A percentile compares a stretch with the other conserved stretches of the same genome.
phyloP scores from a whole-genome alignment of 140 eudicot genomes.

The Stevia rebaudiana region DNA sequence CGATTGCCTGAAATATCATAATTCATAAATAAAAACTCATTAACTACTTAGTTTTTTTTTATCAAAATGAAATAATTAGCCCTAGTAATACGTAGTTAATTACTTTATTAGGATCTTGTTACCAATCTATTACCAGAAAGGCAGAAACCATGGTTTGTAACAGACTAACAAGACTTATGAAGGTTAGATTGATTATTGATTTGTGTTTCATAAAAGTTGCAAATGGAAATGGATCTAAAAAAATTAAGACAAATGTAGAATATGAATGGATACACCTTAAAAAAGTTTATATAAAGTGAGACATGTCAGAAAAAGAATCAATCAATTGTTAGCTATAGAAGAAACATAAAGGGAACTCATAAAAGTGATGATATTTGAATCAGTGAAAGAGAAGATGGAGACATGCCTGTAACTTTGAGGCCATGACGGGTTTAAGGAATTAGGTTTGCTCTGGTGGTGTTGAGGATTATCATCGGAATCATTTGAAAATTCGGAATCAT shows the following conservation, averaged over 20 bases:
- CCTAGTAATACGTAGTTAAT: background rate
- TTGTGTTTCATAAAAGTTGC: background rate
- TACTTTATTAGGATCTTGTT: background rate
- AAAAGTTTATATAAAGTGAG: background rate
- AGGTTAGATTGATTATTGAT: background rate
- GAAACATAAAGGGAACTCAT: background rate
- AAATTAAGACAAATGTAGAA: background rate
- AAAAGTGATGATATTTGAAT: conserved; percentile 6
- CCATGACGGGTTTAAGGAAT: conserved; percentile 68
- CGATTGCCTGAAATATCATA: conserved; percentile 69
- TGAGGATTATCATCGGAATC: conserved; percentile 43
- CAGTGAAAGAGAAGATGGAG: background rate
- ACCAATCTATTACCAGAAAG: background rate
- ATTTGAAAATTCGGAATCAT: conserved; percentile 69
- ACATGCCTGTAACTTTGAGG: conserved; percentile 94
- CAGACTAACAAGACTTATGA: background rate
- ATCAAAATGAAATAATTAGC: background rate
- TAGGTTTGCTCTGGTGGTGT: conserved; percentile 53
- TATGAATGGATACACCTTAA: background rate
- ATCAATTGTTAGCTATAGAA: background rate
- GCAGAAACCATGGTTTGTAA: background rate
- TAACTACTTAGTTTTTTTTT: too few relatives aligned
- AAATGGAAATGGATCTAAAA: background rate
- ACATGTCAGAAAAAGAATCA: background rate
- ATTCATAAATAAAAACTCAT: background rate